Percentiles rank a stretch among this genome's conserved stretches.
Conservation (phyloP, 345 rosid genomes). For the Salix koriyanagi region DNA sequence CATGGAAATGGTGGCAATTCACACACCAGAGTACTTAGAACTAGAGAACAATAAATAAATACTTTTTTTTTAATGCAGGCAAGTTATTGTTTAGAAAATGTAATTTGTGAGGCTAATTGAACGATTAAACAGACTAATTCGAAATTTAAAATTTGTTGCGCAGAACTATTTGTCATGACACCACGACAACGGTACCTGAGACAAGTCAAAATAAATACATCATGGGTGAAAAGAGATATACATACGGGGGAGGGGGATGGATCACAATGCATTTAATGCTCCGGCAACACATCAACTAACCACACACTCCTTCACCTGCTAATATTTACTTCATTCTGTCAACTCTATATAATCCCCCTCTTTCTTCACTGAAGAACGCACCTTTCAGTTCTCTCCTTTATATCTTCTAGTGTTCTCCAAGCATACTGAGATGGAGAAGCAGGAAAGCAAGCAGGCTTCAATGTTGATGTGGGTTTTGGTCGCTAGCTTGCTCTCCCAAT, state of each 20-base stretch:
- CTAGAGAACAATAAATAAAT: neutral
- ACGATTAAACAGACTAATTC: too few species aligned
- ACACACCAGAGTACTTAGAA: neutral
- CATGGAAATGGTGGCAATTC: neutral
- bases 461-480: conserved; percentile 35
- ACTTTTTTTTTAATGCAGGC: too few species aligned
- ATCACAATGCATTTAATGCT: conserved; percentile 47
- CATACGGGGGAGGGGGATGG: neutral
- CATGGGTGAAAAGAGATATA: neutral
- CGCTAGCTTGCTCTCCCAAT: conserved; percentile 43
- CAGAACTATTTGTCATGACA: too few species aligned
- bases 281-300: conserved; percentile 76
- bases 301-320: conserved; percentile 56
- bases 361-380: conserved; percentile 8
- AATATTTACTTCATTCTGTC: conserved; percentile 51
- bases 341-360: conserved; percentile 23
- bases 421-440: conserved; percentile 30
- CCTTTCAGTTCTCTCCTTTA: conserved; percentile 9
- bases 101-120: too few species aligned
- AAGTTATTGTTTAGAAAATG: too few species aligned
- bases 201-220: neutral
- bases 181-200: too few species aligned
- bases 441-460: conserved; percentile 20
- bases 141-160: too few species aligned
- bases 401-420: neutral